Evolutionary conservation across 225 moss, liverwort and hornwort species (phyloP), one percentile per base, ranked within the genome.

Genomic region (Sphagnum contortum): DNA sequence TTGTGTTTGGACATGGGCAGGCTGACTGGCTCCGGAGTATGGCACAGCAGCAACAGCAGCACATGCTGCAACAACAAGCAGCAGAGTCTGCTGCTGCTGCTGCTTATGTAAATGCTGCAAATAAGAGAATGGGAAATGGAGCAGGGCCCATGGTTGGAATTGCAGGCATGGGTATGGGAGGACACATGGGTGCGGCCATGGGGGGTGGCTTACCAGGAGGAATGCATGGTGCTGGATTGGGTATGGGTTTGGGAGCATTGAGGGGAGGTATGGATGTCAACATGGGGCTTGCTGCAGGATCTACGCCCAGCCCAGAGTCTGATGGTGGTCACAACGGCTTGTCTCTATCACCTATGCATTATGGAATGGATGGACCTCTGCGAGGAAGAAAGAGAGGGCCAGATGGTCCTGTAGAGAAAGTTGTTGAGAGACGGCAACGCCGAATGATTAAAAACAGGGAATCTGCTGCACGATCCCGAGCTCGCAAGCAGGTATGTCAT

Each of bases 391-490:
- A 90, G 73, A 79, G 90, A 68, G 92, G 82, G 47, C 81, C 81
- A 1, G 95, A 92, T 48, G 92, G 95, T 10, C 90, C 90, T 12
- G 90, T 77, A 14, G 95, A 96, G 69, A 98, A 85, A 74, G 88
- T 89, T 2, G 96, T 92, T 9, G 96, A 98, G 68, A 83, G 92
- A 52, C 79, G 96, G 13, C 96, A 98, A 68, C 77, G 92, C 44
- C 85, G 96, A 12, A 98, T 98, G 96, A 98, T 98, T 0, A 98
- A 98, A 60, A 98, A 98, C 63, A 79, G 96, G 78, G 96, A 98
- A 69, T 98, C 96, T 5, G 96, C 96, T 49, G 96, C 96, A 6
- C 74, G 96, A 57, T 98, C 96, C 8, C 81, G 96, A 8, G 96
- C 96, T n/a, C 69, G 96, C 67, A 98, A 98, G 68, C 96, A 98